Percentiles rank a stretch among this genome's conserved stretches.
phyloP scores from a whole-genome alignment of 2,329 filamentous ascomycete species.

The Alternaria brassicicola region DNA sequence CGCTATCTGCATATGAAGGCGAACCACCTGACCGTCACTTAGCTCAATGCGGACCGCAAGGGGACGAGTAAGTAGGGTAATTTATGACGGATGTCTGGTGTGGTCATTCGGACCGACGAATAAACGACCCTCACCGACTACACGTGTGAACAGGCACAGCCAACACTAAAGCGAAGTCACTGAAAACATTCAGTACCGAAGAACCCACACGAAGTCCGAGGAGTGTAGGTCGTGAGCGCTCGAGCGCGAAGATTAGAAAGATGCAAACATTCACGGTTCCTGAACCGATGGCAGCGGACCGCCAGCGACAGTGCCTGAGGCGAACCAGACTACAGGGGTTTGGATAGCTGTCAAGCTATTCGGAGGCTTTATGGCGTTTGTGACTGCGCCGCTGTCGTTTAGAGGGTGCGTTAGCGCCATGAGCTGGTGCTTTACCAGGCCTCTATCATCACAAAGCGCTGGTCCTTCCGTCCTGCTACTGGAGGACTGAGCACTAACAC shows the following conservation, averaged over 20 bases:
- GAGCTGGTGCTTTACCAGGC: not conserved
- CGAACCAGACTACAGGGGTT: not conserved
- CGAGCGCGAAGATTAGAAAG: not conserved
- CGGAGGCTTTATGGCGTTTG: not conserved
- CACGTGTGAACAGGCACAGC: not conserved
- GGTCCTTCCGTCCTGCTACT: not conserved
- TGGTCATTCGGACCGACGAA: not conserved
- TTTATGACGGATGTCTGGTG: not conserved
- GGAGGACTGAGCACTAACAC: slow-evolving; percentile 1
- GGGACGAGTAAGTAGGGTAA: not conserved
- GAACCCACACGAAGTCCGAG: not conserved
- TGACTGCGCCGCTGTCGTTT: not conserved
- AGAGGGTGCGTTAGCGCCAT: not conserved
- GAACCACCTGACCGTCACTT: slow-evolving; percentile 72
- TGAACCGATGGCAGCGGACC: not conserved
- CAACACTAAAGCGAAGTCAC: not conserved
- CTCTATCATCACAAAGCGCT: not conserved
- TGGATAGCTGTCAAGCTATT: not conserved
- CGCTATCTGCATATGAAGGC: slow-evolving; percentile 99
- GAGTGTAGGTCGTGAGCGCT: not conserved
- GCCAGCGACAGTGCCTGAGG: not conserved
- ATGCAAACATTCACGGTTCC: not conserved
- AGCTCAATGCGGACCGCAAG: not conserved
- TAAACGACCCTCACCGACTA: not conserved
- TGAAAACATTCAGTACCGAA: not conserved